Evolutionary conservation across 345 rosid genomes (phyloP).

Genomic region (Fremontodendron californicum): DNA sequence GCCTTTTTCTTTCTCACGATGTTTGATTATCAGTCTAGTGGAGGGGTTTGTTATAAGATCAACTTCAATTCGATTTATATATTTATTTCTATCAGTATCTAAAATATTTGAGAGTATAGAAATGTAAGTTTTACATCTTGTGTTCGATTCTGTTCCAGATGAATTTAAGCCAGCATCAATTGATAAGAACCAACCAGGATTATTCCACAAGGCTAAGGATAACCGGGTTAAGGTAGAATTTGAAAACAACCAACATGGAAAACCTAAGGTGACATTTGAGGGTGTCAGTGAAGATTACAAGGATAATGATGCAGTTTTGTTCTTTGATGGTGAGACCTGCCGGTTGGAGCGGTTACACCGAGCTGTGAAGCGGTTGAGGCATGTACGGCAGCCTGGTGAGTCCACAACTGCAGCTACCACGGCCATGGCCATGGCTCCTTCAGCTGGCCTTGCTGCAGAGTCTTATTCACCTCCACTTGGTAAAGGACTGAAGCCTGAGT

Average conservation of each 20-base stretch:
- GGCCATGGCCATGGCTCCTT: slow-evolving; percentile 24
- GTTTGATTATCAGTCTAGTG: not conserved
- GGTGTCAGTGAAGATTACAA: slow-evolving; percentile 68
- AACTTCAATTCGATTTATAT: not conserved
- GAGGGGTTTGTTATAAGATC: not conserved
- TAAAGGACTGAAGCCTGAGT: slow-evolving; percentile 31
- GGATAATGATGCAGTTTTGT: slow-evolving; percentile 65
- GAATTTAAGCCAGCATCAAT: slow-evolving; percentile 87
- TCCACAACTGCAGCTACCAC: slow-evolving; percentile 28
- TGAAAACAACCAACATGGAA: slow-evolving; percentile 68
- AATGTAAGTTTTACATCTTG: not conserved
- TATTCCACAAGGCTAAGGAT: slow-evolving; percentile 52
- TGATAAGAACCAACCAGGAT: slow-evolving; percentile 59
- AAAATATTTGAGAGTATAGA: not conserved
- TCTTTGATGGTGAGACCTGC: slow-evolving; percentile 61
- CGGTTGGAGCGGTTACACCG: slow-evolving; percentile 63
- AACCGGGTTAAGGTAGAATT: slow-evolving; percentile 64
- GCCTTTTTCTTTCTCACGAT: not conserved
- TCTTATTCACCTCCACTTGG: slow-evolving; percentile 34
- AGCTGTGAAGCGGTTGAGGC: slow-evolving; percentile 63
- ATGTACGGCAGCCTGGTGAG: slow-evolving; percentile 52
- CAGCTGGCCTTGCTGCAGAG: slow-evolving; percentile 31
- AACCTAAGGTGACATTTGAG: slow-evolving; percentile 63
- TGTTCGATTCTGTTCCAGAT: slow-evolving; percentile 35
- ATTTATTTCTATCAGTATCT: not conserved